These are phyloP conservation scores for Cryptococcus jaspeensis DNA, from an alignment of 1,284 basidiomycete genomes.

Conservation along the genomic window DNA sequence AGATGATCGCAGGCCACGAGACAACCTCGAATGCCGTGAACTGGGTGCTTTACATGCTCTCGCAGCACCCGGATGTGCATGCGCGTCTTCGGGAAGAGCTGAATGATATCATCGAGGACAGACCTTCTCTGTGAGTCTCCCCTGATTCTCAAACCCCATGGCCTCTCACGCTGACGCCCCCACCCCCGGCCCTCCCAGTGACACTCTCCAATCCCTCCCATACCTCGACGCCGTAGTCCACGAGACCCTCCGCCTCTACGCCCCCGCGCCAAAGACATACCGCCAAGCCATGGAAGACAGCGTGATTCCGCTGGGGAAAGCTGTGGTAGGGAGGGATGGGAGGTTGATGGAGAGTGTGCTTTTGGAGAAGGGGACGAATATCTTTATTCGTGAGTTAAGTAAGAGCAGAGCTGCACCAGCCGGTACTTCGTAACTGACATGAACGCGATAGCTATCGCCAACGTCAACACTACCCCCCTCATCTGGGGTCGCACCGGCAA, in stretches of 20 bases:
- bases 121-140: conserved; percentile 35
- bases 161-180: neutral
- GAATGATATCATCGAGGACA: conserved; percentile 49
- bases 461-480: conserved; percentile 61
- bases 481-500: conserved; percentile 69
- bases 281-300: conserved; percentile 59
- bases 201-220: conserved; percentile 53
- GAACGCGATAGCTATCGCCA: conserved; percentile 52
- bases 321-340: conserved; percentile 49
- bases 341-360: conserved; percentile 41
- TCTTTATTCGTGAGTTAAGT: conserved; percentile 48
- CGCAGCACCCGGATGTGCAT: conserved; percentile 59
- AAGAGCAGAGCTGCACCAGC: too few species aligned
- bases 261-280: conserved; percentile 66
- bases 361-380: conserved; percentile 37
- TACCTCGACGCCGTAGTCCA: conserved; percentile 66
- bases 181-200: conserved; percentile 26
- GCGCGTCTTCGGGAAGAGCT: conserved; percentile 61
- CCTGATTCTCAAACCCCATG: neutral
- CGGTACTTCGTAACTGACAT: neutral
- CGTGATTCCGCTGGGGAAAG: conserved; percentile 60
- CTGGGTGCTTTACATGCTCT: conserved; percentile 70
- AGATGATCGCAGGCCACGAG: conserved; percentile 64
- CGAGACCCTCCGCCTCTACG: conserved; percentile 64
- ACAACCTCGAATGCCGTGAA: conserved; percentile 69